phyloP scores from a whole-genome alignment of 208 protist genomes.

The Acanthamoeba castellanii region DNA sequence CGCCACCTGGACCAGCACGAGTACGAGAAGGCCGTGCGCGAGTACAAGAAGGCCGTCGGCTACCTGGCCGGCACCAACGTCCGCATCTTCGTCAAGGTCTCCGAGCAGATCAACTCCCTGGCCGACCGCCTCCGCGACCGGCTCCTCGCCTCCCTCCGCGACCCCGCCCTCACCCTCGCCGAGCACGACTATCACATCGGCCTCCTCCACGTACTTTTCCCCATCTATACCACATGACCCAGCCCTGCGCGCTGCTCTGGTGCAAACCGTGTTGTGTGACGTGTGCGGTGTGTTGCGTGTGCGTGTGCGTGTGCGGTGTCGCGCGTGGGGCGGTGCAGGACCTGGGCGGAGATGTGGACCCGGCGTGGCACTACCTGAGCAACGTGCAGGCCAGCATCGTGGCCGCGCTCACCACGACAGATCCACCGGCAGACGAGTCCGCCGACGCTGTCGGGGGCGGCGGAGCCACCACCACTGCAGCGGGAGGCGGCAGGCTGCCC shows the following conservation, averaged over 20 bases:
- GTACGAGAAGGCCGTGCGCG: slow-evolving; percentile 16
- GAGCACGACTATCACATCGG: background rate
- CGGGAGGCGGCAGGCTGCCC: background rate
- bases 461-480: background rate
- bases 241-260: too few species aligned
- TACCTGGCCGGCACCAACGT: background rate
- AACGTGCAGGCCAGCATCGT: background rate
- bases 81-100: background rate
- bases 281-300: too few species aligned
- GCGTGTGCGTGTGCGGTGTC: too few species aligned
- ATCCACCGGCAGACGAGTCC: background rate
- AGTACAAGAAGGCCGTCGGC: background rate
- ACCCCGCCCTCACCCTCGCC: background rate
- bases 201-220: background rate
- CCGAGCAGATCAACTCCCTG: background rate
- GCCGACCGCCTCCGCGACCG: background rate
- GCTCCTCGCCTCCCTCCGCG: background rate
- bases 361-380: slow-evolving; percentile 11
- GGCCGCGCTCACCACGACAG: background rate
- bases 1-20: background rate
- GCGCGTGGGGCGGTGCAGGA: too few species aligned
- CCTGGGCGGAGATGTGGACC: background rate
- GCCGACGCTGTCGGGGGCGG: too few species aligned
- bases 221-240: too few species aligned
- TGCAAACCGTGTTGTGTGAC: too few species aligned